Percentiles rank a stretch among this genome's conserved stretches.
Conservation (phyloP, 2,329 filamentous ascomycete genomes). For the Diplodia corticola region DNA sequence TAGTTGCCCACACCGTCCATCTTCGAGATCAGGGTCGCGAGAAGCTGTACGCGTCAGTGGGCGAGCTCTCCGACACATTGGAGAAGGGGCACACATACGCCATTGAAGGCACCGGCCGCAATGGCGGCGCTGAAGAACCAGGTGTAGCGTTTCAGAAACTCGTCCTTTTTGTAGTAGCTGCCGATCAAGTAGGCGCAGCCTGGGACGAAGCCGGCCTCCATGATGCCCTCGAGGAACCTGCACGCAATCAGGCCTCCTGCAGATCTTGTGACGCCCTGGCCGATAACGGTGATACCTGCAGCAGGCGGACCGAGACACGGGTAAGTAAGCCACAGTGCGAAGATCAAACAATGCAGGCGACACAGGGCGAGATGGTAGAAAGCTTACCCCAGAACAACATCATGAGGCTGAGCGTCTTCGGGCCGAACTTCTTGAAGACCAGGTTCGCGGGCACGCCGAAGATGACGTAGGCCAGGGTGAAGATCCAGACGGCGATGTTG, state of each 20-base stretch:
- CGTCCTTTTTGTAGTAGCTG: constrained; percentile 54
- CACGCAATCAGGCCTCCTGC: constrained; percentile 34
- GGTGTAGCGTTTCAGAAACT: constrained; percentile 54
- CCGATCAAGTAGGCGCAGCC: constrained; percentile 35
- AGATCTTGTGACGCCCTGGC: constrained; percentile 29
- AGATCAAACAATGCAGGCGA: not conserved
- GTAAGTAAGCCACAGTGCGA: not conserved
- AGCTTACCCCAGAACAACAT: constrained; percentile 35
- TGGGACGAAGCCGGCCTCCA: constrained; percentile 42
- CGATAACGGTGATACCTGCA: constrained; percentile 38
- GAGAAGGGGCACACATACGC: constrained; percentile 28
- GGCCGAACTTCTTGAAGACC: constrained; percentile 37
- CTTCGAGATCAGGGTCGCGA: constrained; percentile 60
- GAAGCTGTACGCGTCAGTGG: constrained; percentile 36
- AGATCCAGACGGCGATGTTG: constrained; percentile 42
- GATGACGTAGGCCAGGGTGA: constrained; percentile 41
- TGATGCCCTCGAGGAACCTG: constrained; percentile 36
- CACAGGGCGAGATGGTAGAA: not conserved
- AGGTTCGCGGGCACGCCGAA: constrained; percentile 39
- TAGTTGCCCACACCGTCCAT: constrained; percentile 57
- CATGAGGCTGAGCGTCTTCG: constrained; percentile 37
- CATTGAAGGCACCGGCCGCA: constrained; percentile 61
- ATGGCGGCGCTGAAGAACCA: constrained; percentile 62
- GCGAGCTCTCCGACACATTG: not conserved
- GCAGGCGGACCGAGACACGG: not conserved